Evolutionary conservation across 257 asterid species (phyloP).

Genomic region (Solanum bukasovii): DNA sequence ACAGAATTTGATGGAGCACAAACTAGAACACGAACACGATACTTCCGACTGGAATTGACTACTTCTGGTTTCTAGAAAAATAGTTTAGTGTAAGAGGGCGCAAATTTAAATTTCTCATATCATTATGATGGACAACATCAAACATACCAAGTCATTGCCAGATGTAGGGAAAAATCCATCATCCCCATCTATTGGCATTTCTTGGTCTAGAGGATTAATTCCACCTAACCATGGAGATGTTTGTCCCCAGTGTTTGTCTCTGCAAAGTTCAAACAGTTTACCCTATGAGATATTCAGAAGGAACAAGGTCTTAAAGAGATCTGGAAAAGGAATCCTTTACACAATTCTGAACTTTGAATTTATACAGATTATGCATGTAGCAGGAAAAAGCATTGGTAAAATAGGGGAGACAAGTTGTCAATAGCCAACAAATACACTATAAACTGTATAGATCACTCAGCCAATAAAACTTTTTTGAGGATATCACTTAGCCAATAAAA

Average conservation of each 20-base stretch:
- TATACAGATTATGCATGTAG: background rate
- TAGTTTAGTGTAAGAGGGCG: too few relatives aligned
- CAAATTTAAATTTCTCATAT: too few relatives aligned
- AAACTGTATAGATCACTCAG: background rate
- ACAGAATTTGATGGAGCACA: slow-evolving; percentile 98
- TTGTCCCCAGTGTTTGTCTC: slow-evolving; percentile 69
- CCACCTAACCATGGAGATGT: slow-evolving; percentile 79
- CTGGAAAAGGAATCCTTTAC: background rate
- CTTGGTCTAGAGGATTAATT: slow-evolving; percentile 10
- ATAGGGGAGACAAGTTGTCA: background rate
- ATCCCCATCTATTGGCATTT: slow-evolving; percentile 85
- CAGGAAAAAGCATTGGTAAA: background rate
- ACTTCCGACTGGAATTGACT: slow-evolving; percentile 38
- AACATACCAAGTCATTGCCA: slow-evolving; percentile 73
- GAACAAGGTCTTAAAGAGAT: background rate
- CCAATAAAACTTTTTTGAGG: too few relatives aligned
- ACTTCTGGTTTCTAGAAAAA: too few relatives aligned
- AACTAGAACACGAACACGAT: slow-evolving; percentile 72
- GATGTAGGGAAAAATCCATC: slow-evolving; percentile 94
- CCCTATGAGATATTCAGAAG: background rate
- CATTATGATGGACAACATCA: background rate
- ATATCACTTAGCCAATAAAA: background rate
- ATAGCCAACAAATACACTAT: background rate
- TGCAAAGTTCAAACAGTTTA: slow-evolving; percentile 17
- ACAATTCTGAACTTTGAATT: background rate